phyloP scores from a whole-genome alignment of 768 basidiomycete species.

The Termitomyces sp. region DNA sequence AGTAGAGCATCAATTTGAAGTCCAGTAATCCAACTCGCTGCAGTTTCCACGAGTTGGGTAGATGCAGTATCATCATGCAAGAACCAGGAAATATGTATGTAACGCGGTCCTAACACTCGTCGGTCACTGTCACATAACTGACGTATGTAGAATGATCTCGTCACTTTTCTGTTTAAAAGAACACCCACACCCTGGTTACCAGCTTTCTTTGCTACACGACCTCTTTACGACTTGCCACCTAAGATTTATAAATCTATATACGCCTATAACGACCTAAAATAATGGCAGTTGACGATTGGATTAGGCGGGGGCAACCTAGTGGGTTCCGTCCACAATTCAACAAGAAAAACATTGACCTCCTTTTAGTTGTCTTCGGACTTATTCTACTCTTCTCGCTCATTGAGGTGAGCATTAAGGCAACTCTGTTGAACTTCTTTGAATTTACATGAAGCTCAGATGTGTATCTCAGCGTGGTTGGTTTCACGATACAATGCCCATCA shows the following conservation, averaged over 20 bases:
- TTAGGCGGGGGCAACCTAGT: conserved; percentile 56
- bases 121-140: conserved; percentile 11
- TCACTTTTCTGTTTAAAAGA: conserved; percentile 10
- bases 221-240: conserved; percentile 5
- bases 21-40: background rate
- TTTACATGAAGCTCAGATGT: conserved; percentile 36
- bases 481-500: conserved; percentile 52
- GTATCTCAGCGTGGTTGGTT: conserved; percentile 70
- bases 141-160: conserved; percentile 11
- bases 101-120: background rate
- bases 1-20: too few relatives aligned
- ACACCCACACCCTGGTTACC: background rate
- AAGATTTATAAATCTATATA: background rate
- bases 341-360: background rate
- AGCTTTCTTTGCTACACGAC: background rate
- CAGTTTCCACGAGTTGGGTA: too few relatives aligned
- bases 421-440: background rate
- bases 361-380: conserved; percentile 46
- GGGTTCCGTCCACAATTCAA: conserved; percentile 14
- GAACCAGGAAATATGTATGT: too few relatives aligned
- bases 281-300: conserved; percentile 15
- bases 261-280: background rate
- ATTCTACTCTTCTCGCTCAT: conserved; percentile 61
- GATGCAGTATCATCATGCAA: too few relatives aligned
- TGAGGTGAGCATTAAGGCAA: conserved; percentile 37